Evolutionary conservation across 192 early-diverging fungal genomes (phyloP).

Genomic region (Obelidium mucronatum): DNA sequence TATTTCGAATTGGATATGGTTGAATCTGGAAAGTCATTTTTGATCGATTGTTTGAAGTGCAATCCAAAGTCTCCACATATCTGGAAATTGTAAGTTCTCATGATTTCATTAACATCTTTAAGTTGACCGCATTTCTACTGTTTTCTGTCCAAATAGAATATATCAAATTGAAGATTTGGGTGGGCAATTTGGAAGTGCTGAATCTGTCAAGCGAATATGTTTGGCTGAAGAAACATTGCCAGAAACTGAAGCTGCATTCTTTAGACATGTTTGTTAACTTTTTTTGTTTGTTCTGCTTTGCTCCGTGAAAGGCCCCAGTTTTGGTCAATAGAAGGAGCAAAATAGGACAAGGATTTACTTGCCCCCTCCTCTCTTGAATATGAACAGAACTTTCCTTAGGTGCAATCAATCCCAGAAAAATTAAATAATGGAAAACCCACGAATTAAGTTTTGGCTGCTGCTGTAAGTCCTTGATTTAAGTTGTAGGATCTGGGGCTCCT

Average conservation of each 20-base stretch:
- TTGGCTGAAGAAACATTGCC: neutral
- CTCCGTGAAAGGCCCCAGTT: neutral
- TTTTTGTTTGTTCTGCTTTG: neutral
- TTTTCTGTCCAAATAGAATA: neutral
- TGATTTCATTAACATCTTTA: too few species aligned
- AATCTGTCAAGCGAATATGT: neutral
- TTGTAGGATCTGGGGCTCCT: too few species aligned
- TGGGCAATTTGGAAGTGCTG: constrained; percentile 15
- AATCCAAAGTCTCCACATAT: neutral
- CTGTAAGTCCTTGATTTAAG: neutral
- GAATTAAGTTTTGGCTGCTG: neutral
- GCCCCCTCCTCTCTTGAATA: too few species aligned
- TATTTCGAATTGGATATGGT: constrained; percentile 21
- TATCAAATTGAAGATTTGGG: constrained; percentile 8
- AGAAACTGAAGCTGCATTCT: neutral
- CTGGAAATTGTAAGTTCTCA: constrained; percentile 7
- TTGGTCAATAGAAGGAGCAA: neutral
- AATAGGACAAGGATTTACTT: neutral
- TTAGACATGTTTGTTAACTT: neutral
- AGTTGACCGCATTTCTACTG: neutral
- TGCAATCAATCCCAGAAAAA: neutral
- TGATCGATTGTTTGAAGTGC: neutral
- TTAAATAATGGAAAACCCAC: neutral
- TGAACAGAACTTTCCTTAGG: too few species aligned
- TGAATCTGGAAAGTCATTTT: neutral